phyloP scores from a whole-genome alignment of 805 yeast genomes.

The Starmerella riodocensis region DNA sequence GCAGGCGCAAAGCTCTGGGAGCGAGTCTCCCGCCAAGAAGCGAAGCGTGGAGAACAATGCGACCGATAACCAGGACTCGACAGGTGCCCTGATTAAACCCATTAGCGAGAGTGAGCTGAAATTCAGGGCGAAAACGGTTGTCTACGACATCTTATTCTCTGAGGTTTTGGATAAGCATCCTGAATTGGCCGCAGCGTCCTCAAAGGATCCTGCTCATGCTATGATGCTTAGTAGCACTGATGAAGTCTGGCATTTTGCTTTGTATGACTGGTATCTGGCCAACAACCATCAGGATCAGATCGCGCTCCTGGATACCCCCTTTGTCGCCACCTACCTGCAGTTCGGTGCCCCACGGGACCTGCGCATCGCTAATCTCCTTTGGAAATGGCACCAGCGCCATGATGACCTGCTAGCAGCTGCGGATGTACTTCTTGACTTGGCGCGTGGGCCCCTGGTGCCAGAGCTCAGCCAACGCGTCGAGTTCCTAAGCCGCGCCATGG shows the following conservation, averaged over 20 bases:
- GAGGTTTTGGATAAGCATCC: conserved; percentile 43
- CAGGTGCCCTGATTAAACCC: neutral
- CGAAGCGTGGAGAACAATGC: neutral
- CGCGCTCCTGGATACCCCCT: conserved; percentile 70
- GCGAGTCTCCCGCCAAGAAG: conserved; percentile 5
- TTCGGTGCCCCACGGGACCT: conserved; percentile 38
- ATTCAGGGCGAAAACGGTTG: conserved; percentile 40
- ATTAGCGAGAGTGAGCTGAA: conserved; percentile 26
- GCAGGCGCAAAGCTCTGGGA: conserved; percentile 35
- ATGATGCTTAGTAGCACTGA: conserved; percentile 64
- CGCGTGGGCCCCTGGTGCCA: conserved; percentile 57
- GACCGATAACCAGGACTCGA: neutral
- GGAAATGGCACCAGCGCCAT: conserved; percentile 79
- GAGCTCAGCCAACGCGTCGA: conserved; percentile 66
- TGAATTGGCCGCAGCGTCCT: conserved; percentile 43
- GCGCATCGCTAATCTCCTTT: conserved; percentile 65
- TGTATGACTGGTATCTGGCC: conserved; percentile 81
- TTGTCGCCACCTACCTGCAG: conserved; percentile 60
- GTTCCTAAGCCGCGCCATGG: conserved; percentile 79
- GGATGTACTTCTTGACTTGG: conserved; percentile 54
- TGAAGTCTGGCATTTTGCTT: conserved; percentile 76
- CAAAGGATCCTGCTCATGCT: conserved; percentile 50
- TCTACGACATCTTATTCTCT: conserved; percentile 61
- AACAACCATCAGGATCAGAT: conserved; percentile 68
- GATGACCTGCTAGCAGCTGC: conserved; percentile 78